Conservation (phyloP, 2,329 filamentous ascomycete genomes). For the Zasmidium cellare region DNA sequence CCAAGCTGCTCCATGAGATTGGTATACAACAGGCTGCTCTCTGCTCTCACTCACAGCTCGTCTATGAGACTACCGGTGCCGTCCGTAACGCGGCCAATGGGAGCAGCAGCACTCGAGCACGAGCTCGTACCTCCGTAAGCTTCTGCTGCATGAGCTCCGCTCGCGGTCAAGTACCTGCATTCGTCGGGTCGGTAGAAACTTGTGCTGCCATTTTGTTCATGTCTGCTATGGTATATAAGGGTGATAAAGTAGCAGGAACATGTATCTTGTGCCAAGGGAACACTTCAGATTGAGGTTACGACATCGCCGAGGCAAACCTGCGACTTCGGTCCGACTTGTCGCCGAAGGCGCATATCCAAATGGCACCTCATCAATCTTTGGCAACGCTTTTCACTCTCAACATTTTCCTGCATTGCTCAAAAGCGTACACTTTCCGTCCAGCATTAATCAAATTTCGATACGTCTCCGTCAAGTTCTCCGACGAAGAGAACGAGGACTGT, state of each 20-base stretch:
- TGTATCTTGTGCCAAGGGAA: too few species aligned
- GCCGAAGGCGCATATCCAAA: background rate
- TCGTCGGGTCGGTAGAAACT: too few species aligned
- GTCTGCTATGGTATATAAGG: too few species aligned
- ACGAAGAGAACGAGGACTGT: too few species aligned
- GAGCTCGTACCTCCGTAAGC: slow-evolving; percentile 1
- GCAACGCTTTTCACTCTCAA: background rate
- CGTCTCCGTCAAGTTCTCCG: too few species aligned
- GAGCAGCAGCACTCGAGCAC: background rate
- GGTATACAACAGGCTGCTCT: background rate
- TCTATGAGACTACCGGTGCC: background rate
- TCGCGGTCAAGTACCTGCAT: background rate
- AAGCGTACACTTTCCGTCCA: too few species aligned
- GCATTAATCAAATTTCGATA: too few species aligned
- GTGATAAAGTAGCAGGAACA: too few species aligned
- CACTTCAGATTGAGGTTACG: too few species aligned
- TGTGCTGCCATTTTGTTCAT: too few species aligned
- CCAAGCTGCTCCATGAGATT: slow-evolving; percentile 2
- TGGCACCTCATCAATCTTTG: background rate
- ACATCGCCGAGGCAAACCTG: background rate
- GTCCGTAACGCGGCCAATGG: slow-evolving; percentile 5
- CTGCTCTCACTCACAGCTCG: background rate
- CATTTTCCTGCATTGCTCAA: too few species aligned
- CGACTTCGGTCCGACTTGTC: background rate
- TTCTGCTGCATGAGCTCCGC: background rate